Conservation (phyloP, 23 red algal genomes). For the Gracilaria gracilis region DNA sequence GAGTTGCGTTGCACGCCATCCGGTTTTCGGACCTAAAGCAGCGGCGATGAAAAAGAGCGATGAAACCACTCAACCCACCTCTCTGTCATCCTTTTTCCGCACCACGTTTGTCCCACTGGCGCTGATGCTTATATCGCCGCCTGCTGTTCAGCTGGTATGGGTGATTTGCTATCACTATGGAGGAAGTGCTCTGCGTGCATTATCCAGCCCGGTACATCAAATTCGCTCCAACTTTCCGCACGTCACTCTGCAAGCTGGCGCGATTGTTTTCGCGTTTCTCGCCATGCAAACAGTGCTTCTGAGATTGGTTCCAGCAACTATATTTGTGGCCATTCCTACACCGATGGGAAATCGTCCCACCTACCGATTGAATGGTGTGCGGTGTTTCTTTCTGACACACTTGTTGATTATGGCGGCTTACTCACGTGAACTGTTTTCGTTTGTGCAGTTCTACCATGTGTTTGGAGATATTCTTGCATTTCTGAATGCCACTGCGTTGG, state of each 20-base stretch:
- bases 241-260: slow-evolving; percentile 13
- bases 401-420: slow-evolving; percentile 18
- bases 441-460: slow-evolving; percentile 57
- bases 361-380: slow-evolving; percentile 76
- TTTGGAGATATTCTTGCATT: slow-evolving; percentile 68
- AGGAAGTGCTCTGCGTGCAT: slow-evolving; percentile 22
- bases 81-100: slow-evolving; percentile 40
- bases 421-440: slow-evolving; percentile 22
- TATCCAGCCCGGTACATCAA: slow-evolving; percentile 12
- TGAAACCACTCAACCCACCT: background rate
- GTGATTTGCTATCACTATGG: slow-evolving; percentile 62
- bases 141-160: slow-evolving; percentile 72
- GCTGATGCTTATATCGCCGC: slow-evolving; percentile 66
- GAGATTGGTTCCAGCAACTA: slow-evolving; percentile 62
- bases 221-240: slow-evolving; percentile 60
- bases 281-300: slow-evolving; percentile 50
- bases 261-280: slow-evolving; percentile 34
- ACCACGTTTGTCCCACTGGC: slow-evolving; percentile 58
- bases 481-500: slow-evolving; percentile 39
- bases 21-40: background rate
- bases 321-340: slow-evolving; percentile 67
- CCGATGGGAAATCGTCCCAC: slow-evolving; percentile 75
- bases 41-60: background rate
- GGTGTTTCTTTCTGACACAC: slow-evolving; percentile 66
- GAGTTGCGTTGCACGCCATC: too few relatives aligned